phyloP scores from a whole-genome alignment of 208 protist genomes.

The Leishmania mexicana region DNA sequence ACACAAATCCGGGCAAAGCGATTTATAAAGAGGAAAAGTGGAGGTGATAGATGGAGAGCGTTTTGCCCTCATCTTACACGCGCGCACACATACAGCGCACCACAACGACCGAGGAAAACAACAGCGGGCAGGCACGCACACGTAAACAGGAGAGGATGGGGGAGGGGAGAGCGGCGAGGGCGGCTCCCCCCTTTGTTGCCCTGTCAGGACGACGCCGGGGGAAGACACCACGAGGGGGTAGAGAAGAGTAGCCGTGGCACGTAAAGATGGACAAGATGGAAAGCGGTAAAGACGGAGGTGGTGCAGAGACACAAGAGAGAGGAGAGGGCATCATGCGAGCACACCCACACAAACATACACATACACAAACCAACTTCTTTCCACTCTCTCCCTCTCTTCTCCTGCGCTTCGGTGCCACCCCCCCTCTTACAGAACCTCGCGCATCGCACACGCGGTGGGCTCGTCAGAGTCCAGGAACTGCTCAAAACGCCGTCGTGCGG shows the following conservation, averaged over 20 bases:
- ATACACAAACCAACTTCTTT: neutral
- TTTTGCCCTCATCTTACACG: neutral
- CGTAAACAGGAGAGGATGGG: neutral
- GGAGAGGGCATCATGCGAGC: neutral
- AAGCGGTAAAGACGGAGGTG: neutral
- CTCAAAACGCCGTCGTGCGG: slow-evolving; percentile 58
- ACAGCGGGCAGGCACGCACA: neutral
- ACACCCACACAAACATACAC: neutral
- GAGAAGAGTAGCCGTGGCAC: neutral
- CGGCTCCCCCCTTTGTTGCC: neutral
- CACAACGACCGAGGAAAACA: neutral
- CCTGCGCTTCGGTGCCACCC: neutral
- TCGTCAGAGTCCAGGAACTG: slow-evolving; percentile 77
- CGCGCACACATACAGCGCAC: neutral
- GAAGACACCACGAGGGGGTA: neutral
- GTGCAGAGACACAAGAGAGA: neutral
- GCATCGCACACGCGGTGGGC: slow-evolving; percentile 72
- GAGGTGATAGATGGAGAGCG: neutral
- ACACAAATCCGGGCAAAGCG: neutral
- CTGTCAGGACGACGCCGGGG: neutral
- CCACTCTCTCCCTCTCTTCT: neutral
- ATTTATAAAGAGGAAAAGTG: neutral
- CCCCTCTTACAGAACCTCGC: slow-evolving; percentile 62
- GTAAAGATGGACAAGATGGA: neutral
- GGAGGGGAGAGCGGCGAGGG: neutral